Evolutionary conservation across 345 rosid genomes (phyloP).

Genomic region (Ricinus communis): DNA sequence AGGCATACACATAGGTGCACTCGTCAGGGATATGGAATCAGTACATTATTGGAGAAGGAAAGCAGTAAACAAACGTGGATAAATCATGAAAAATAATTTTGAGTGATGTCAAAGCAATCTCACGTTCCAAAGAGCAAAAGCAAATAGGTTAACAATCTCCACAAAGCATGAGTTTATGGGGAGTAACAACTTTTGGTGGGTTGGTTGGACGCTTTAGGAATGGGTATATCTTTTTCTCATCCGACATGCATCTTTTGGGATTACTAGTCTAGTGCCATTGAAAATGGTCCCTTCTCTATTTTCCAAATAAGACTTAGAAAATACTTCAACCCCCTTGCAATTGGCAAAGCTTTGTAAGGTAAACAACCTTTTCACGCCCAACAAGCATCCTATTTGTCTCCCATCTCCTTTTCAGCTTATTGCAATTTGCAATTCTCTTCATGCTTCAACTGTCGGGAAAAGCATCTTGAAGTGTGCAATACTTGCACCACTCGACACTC

Average conservation of each 20-base stretch:
- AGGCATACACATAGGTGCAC: background rate
- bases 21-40: background rate
- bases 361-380: background rate
- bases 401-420: background rate
- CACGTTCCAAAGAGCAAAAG: background rate
- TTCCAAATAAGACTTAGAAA: constrained; percentile 7
- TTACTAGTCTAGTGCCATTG: background rate
- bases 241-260: background rate
- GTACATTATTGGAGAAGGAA: background rate
- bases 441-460: background rate
- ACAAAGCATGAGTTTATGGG: background rate
- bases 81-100: background rate
- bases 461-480: background rate
- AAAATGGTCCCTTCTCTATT: background rate
- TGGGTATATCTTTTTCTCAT: background rate
- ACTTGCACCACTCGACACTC: background rate
- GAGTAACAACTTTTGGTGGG: background rate
- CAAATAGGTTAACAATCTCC: background rate
- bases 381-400: background rate
- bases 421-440: background rate
- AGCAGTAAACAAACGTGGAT: background rate
- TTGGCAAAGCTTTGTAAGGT: background rate
- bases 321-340: background rate
- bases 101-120: constrained; percentile 6
- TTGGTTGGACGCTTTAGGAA: constrained; percentile 8